These are phyloP conservation scores for Yarrowia sp. DNA, from an alignment of 805 yeast species.

Conservation along the genomic window DNA sequence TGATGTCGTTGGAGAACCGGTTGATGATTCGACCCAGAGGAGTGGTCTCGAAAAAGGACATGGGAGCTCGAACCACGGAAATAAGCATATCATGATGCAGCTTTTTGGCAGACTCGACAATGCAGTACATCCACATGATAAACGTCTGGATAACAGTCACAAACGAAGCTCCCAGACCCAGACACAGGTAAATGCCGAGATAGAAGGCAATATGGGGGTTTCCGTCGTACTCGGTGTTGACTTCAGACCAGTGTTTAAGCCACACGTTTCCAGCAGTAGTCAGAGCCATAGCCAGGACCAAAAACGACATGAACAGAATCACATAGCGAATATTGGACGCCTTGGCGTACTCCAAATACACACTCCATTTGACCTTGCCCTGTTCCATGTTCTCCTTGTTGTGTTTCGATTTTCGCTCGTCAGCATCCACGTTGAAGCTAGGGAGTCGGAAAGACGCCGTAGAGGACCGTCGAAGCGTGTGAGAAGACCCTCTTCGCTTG, in stretches of 20 bases:
- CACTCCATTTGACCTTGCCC: slow-evolving; percentile 88
- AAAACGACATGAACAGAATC: slow-evolving; percentile 50
- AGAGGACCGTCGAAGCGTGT: slow-evolving; percentile 56
- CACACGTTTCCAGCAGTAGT: slow-evolving; percentile 77
- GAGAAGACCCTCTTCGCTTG: slow-evolving; percentile 31
- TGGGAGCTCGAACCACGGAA: slow-evolving; percentile 79
- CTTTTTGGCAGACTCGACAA: slow-evolving; percentile 74
- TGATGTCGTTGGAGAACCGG: slow-evolving; percentile 86
- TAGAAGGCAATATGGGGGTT: slow-evolving; percentile 74
- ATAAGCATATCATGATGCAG: slow-evolving; percentile 70
- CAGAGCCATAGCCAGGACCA: slow-evolving; percentile 56
- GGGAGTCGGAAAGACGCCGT: slow-evolving; percentile 52
- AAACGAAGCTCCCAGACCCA: slow-evolving; percentile 67
- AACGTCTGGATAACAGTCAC: slow-evolving; percentile 62
- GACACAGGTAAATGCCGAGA: slow-evolving; percentile 65
- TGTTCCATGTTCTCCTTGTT: slow-evolving; percentile 77
- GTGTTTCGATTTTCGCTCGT: slow-evolving; percentile 32
- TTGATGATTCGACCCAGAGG: slow-evolving; percentile 91
- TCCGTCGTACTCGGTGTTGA: slow-evolving; percentile 61
- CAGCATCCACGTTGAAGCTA: slow-evolving; percentile 32
- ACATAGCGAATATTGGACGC: slow-evolving; percentile 80
- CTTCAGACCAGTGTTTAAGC: slow-evolving; percentile 97
- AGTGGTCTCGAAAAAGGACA: slow-evolving; percentile 93
- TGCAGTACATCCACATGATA: slow-evolving; percentile 73
- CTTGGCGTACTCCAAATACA: slow-evolving; percentile 76